Evolutionary conservation across 495 filamentous ascomycete species (phyloP).

Genomic region (Penicillium taxi): DNA sequence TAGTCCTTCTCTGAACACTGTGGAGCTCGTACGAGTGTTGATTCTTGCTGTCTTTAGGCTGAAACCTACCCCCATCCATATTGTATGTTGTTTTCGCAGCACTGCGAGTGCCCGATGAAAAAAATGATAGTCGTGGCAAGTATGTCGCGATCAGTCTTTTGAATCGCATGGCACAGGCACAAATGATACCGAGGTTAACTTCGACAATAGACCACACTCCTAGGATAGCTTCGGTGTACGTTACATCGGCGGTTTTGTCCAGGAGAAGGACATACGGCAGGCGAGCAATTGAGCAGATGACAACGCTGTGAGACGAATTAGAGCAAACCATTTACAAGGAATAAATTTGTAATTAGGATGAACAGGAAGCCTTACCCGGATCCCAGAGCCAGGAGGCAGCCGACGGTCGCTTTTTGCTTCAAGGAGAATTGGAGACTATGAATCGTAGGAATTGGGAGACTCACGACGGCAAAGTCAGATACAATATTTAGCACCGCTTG

Average conservation of each 20-base stretch:
- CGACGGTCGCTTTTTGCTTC: constrained; percentile 13
- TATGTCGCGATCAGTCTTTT: constrained; percentile 50
- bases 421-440: constrained; percentile 10
- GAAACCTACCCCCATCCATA: constrained; percentile 1
- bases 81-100: not conserved
- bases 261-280: constrained; percentile 16
- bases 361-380: constrained; percentile 10
- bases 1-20: constrained; percentile 7
- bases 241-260: constrained; percentile 7
- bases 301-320: constrained; percentile 8
- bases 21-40: constrained; percentile 15
- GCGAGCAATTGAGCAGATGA: constrained; percentile 18
- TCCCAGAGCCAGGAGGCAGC: constrained; percentile 12
- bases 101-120: constrained; percentile 8
- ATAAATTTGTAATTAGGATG: not conserved
- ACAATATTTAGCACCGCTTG: constrained; percentile 13
- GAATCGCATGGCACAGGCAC: constrained; percentile 69
- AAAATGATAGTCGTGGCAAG: constrained; percentile 10
- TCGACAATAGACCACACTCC: constrained; percentile 74
- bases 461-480: constrained; percentile 13
- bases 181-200: constrained; percentile 74
- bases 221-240: constrained; percentile 17
- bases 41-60: constrained; percentile 1
- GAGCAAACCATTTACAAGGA: not conserved
- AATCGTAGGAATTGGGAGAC: constrained; percentile 13